Evolutionary conservation across 1,284 basidiomycete genomes (phyloP), one percentile per base, ranked within the genome.

Genomic region (Cystobasidiaceae sp.): DNA sequence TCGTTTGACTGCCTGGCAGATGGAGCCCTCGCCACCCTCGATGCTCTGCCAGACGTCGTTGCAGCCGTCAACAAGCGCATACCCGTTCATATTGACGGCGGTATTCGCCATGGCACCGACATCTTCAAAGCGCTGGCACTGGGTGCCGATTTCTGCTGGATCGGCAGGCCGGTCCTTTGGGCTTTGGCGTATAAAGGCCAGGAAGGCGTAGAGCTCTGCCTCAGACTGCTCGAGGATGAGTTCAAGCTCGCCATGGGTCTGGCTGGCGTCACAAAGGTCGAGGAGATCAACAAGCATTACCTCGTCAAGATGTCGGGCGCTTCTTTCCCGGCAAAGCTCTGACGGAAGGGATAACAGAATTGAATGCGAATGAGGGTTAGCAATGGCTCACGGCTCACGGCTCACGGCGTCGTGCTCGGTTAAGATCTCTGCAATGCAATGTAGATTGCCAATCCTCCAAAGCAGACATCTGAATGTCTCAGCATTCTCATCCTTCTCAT

Each of bases 91-190:
- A 27, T 76, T 25, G 75, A 76, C 67, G 70, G 72, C 19, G 61
- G 61, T 17, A 81, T 92, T 30, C 81, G 82, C 59, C 82, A 93
- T 44, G 93, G 93, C 19, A 92, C 89, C 81, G 91, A 93, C 76
- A 86, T 94, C 6, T 78, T 97, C 60, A 97, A 97, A 77, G 91
- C 92, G 0, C 77, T 97, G 1, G 93, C 90, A 71, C 30, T 67
- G n/a, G 65, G 65, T 21, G 65, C 65, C 8, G 65, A 67, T 32
- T 67, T 67, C 32, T 44, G 44, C 49, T 67, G 65, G 65, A 67
- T 67, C 32, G 65, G 65, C 4, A n/a, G 65, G 39, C 65, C 65
- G 7, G 65, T 67, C 5, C 52, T 66, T 1, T 66, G 63, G 63
- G 65, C 58, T 15, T 33, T 67, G 19, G 65, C 65, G 21, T 67